Evolutionary conservation across 352 stramenopile species (phyloP), one percentile per base, ranked within the genome.

Genomic region (Phytophthora rubi): DNA sequence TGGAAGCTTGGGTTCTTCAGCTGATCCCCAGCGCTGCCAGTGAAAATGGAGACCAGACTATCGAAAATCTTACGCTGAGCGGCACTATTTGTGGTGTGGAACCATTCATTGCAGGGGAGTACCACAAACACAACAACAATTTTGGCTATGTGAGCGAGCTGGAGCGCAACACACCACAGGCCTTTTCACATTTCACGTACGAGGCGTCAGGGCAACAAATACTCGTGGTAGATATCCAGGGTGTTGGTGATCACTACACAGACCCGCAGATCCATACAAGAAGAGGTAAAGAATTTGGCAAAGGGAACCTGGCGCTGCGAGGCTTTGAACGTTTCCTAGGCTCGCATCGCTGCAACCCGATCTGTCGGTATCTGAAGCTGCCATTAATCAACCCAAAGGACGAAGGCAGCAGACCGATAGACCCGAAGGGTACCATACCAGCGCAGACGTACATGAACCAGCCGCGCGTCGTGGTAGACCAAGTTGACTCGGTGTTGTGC

Each of bases 221-320:
- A 65, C 86, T 98, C 35, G 91, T 98, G n/a, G 93, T 97, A 6
- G 95, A 98, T 76, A 95, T 98, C 67, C 95, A 98, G 62, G 95
- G 95, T n/a, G 92, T 98, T 32, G 89, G 88, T 4, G 94, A 98
- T 81, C 82, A 98, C 8, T 98, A 97, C 76, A 98, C 95, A n/a
- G 95, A 98, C 73, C 95, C 95, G 9, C 95, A 98, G 76, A 96
- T 98, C 12, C 86, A 98, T 35, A 96, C 89, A 1, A 75, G 79
- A 21, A 74, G 79, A 7, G 85, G 84, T n/a, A 90, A 92, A 52
- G 85, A 94, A 48, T 95, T 95, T 73, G 88, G 88, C 49, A 95
- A 95, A 53, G 88, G 88, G 2, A 95, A 95, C 49, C 62, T 95
- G 32, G 67, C 86, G 5, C 42, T 89, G 1, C 82, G 82, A 26